Percentiles rank a stretch among this genome's conserved stretches.
Conservation (phyloP, 2,329 filamentous ascomycete species). For the Trichoderma hamatum region DNA sequence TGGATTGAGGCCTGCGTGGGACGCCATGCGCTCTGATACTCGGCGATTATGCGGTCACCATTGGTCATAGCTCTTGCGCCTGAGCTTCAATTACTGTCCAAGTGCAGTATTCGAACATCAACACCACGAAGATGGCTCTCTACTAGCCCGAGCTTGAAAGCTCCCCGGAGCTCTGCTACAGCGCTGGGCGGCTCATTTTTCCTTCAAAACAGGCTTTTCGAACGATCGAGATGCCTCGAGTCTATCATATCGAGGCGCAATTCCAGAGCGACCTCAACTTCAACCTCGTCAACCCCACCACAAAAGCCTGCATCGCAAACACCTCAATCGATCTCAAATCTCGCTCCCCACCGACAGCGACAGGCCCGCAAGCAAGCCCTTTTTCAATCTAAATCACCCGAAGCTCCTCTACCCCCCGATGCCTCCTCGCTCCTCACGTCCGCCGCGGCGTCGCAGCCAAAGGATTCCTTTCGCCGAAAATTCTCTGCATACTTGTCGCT, state of each 20-base stretch:
- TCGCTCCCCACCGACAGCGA: constrained; percentile 43
- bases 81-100: constrained; percentile 35
- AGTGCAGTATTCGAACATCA: constrained; percentile 29
- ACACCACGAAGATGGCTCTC: constrained; percentile 38
- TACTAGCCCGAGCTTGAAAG: constrained; percentile 34
- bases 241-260: constrained; percentile 37
- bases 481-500: constrained; percentile 84
- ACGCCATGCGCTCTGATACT: constrained; percentile 38
- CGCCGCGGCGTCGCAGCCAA: constrained; percentile 53
- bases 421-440: constrained; percentile 60
- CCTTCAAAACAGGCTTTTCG: constrained; percentile 42
- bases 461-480: constrained; percentile 62
- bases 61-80: constrained; percentile 37
- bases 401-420: constrained; percentile 48
- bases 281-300: constrained; percentile 29
- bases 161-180: constrained; percentile 32
- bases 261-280: constrained; percentile 35
- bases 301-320: constrained; percentile 29
- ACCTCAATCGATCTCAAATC: constrained; percentile 31
- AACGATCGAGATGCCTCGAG: constrained; percentile 44
- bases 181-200: constrained; percentile 37
- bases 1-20: constrained; percentile 35
- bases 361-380: constrained; percentile 38
- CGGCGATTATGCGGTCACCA: constrained; percentile 42
- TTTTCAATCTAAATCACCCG: constrained; percentile 27